Base-by-base conservation (phyloP, 345 rosid species). In the Linum usitatissimum region DNA sequence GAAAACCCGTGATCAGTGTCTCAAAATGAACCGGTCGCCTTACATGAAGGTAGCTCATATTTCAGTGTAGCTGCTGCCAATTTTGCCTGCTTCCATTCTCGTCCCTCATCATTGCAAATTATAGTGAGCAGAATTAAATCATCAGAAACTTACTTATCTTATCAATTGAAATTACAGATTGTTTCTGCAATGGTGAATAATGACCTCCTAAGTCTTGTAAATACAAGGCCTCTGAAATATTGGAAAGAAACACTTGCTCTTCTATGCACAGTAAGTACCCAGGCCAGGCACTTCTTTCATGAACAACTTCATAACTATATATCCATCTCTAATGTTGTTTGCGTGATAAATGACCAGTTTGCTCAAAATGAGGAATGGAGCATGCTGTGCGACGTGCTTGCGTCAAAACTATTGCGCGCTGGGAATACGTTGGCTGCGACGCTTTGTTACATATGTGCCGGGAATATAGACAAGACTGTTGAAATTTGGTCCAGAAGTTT, bases 231-330 rank as follows among this genome's bases (percentile, higher is more conserved):
- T 53, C 84, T 71, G 63, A 88, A 83, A 69, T 86, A 79, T 75
- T 94, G 99, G 99, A 94, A 94, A 75, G 97, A 94, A 69, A 90
- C 99, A 9, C 96, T 94, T 60, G 96, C 95, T 28, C 90, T 94
- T 70, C 81, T 94, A 21, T 90, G 97, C 65, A 81, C 87, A 1
- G 97, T 94, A 85, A 88, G 97, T 71, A 64, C 53, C 56, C 51
- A 7, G 17, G 4, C 51, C 13, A 45, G 14, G 70, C 34, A 23
- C 57, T 64, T 45, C 51, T 9, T 45, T 45, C 2, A 12, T 45
- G 51, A 6, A 45, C 15, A 2, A 45, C 51, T 45, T 45, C 10
- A 2, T 15, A 45, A 10, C 51, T 69, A 9, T 18, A 4, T 51
- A 23, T 23, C 28, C 28, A 23, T 49, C 15, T 55, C 36, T 68